A percentile compares a stretch with the other conserved stretches of the same genome.
These are phyloP conservation scores for Vairimorpha apis DNA, from an alignment of 371 early-diverging fungal species.

Conservation along the genomic window DNA sequence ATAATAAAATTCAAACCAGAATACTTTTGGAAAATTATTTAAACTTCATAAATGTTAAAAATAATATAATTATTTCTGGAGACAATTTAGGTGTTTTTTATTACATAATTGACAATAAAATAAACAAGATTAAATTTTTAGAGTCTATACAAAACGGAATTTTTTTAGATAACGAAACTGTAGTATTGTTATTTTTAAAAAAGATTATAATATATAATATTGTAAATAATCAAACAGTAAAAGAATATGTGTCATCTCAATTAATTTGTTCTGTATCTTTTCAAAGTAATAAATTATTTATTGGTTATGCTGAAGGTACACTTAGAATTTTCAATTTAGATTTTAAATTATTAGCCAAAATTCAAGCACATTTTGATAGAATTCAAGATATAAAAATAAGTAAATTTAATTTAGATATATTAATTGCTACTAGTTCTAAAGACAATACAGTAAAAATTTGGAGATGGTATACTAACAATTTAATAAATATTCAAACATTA, in stretches of 20 bases:
- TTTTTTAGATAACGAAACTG: background rate
- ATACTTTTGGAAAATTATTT: conserved; percentile 10
- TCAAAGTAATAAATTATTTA: background rate
- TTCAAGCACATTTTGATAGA: conserved; percentile 38
- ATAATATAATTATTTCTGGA: background rate
- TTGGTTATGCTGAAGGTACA: conserved; percentile 26
- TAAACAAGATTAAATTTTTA: background rate
- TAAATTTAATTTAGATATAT: background rate
- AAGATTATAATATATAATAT: background rate
- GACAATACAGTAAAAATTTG: conserved; percentile 53
- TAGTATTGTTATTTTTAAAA: background rate
- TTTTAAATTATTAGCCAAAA: background rate
- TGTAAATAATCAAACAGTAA: background rate
- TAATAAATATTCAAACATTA: conserved; percentile 42
- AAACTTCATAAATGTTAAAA: background rate
- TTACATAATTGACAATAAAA: background rate
- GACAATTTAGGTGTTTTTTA: background rate
- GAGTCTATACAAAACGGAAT: background rate
- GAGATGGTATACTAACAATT: background rate
- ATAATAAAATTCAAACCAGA: background rate
- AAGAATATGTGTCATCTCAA: no score
- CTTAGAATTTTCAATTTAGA: conserved; percentile 8
- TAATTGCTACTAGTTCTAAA: conserved; percentile 39
- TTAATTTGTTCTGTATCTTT: background rate
- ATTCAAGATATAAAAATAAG: conserved; percentile 33